These are phyloP conservation scores for Zygoascus bituminiphila DNA, from an alignment of 805 yeast genomes.

Conservation along the genomic window DNA sequence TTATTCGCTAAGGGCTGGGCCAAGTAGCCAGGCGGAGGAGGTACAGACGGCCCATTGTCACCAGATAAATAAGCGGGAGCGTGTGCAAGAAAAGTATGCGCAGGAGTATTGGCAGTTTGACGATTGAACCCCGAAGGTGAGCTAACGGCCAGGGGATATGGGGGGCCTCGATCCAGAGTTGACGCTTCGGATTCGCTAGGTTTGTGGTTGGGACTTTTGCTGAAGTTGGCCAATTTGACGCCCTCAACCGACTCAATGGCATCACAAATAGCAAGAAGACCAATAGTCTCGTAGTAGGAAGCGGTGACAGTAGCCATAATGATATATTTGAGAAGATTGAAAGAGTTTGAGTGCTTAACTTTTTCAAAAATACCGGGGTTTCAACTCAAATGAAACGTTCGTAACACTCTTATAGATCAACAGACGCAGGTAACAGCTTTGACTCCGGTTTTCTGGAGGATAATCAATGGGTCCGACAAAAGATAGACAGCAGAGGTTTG, in stretches of 20 bases:
- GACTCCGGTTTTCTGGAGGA: too few relatives aligned
- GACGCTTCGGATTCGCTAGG: not conserved
- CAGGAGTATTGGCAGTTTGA: not conserved
- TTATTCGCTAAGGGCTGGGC: not conserved
- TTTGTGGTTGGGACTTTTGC: not conserved
- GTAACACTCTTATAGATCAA: too few relatives aligned
- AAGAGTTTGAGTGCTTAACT: too few relatives aligned
- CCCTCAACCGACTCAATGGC: slow-evolving; percentile 16
- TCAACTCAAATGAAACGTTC: too few relatives aligned
- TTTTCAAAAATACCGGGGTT: too few relatives aligned
- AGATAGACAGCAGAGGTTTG: too few relatives aligned
- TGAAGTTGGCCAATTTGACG: not conserved
- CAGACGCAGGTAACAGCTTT: too few relatives aligned
- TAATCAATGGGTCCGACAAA: too few relatives aligned
- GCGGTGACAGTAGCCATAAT: slow-evolving; percentile 4
- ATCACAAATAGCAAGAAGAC: slow-evolving; percentile 33
- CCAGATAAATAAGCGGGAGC: slow-evolving; percentile 3
- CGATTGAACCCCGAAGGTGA: slow-evolving; percentile 2
- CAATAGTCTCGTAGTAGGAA: slow-evolving; percentile 32
- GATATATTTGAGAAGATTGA: too few relatives aligned
- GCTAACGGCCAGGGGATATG: not conserved
- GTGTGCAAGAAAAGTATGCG: slow-evolving; percentile 1
- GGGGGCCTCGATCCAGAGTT: not conserved
- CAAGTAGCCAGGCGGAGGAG: not conserved
- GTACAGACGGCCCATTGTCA: slow-evolving; percentile 1